phyloP scores from a whole-genome alignment of 2,329 filamentous ascomycete genomes.

The Sphaceloma murrayae region DNA sequence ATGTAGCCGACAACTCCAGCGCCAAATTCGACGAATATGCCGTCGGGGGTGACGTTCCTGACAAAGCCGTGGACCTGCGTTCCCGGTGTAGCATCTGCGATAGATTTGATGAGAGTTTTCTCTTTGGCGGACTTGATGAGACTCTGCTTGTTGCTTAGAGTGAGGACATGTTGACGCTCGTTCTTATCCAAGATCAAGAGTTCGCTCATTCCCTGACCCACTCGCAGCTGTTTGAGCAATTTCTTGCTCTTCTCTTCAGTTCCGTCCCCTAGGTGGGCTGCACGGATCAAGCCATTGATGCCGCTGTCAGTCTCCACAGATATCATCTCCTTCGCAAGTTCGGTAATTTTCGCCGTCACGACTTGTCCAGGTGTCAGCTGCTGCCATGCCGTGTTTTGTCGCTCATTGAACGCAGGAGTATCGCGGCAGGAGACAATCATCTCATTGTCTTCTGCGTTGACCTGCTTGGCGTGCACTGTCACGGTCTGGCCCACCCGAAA shows the following conservation, averaged over 20 bases:
- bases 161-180: slow-evolving; percentile 63
- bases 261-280: slow-evolving; percentile 77
- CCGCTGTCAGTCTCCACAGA: slow-evolving; percentile 65
- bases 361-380: slow-evolving; percentile 62
- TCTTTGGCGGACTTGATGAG: slow-evolving; percentile 66
- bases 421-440: slow-evolving; percentile 92
- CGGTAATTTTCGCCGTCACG: slow-evolving; percentile 59
- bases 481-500: slow-evolving; percentile 88
- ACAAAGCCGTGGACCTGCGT: slow-evolving; percentile 68
- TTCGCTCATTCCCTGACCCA: slow-evolving; percentile 72
- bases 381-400: slow-evolving; percentile 63
- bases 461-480: slow-evolving; percentile 74
- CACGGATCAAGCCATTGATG: slow-evolving; percentile 66
- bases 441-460: slow-evolving; percentile 60
- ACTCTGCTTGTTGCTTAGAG: slow-evolving; percentile 73
- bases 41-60: slow-evolving; percentile 69
- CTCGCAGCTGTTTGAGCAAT: slow-evolving; percentile 68
- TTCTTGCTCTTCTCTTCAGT: slow-evolving; percentile 68
- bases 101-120: slow-evolving; percentile 58
- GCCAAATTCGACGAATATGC: slow-evolving; percentile 81
- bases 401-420: slow-evolving; percentile 65
- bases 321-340: slow-evolving; percentile 35
- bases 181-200: slow-evolving; percentile 84
- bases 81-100: slow-evolving; percentile 63
- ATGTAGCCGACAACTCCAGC: slow-evolving; percentile 67